Base-by-base conservation (phyloP, 2,329 filamentous ascomycete species). In the Alternaria solani region DNA sequence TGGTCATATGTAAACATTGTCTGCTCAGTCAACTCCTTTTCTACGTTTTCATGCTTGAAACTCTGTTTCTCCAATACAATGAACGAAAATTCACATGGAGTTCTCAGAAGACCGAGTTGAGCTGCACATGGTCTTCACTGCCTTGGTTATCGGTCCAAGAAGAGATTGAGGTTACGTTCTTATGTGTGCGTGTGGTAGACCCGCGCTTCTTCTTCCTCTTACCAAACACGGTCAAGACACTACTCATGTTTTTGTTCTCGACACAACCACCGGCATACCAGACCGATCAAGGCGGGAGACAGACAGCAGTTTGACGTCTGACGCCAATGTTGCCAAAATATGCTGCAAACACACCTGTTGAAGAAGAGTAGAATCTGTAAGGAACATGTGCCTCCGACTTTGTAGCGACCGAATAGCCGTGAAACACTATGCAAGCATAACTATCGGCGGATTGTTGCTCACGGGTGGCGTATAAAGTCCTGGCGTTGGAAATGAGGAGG, bases 401-500 rank as follows among this genome's bases (percentile, higher is more conserved):
- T 1, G n/a, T 16, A 3, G 26, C 5, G 30, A 5, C 0, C 2
- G 5, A 4, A 18, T 16, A 8, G 0, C 7, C 28, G 20, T 23
- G 28, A 9, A 8, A 20, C 20, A 9, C 2, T 34, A 11, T 18
- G 18, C 18, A 18, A 11, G 2, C 1, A 48, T 2, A 1, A 25
- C 14, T 0, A 14, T 48, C 30, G 30, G 20, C 20, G 30, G 25
- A 7, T 48, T 16, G 11, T 48, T 3, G 28, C 6, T 7, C 23
- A 23, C 23, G 3, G 4, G 38, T 4, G 38, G 14, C 46, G 46
- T 48, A 32, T 18, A 30, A 48, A 12, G 8, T 34, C 30, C 18
- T 25, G 18, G 30, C n/a, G 18, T 9, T 20, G 14, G 20, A 48
- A 36, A 48, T 48, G 18, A 48, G 2, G n/a, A 16, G 46, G 46